These are phyloP conservation scores for Mortierella claussenii DNA, from an alignment of 192 early-diverging fungal species.

Conservation along the genomic window DNA sequence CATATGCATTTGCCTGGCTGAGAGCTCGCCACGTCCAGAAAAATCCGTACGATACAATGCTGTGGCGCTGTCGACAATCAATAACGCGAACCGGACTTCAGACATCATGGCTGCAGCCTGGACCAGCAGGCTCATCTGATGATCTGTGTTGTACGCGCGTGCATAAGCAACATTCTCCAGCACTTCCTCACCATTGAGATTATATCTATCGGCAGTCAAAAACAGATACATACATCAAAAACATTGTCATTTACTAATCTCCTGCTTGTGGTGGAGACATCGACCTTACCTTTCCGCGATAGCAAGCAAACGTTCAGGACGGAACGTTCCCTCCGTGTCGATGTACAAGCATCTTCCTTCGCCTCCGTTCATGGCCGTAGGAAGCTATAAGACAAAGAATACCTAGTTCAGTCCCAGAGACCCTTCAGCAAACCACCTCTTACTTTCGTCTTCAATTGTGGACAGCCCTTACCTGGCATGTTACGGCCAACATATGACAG, in stretches of 20 bases:
- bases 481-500: slow-evolving; percentile 95
- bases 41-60: slow-evolving; percentile 97
- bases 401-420: too few relatives aligned
- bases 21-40: slow-evolving; percentile 93
- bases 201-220: slow-evolving; percentile 31
- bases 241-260: too few relatives aligned
- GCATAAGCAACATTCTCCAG: slow-evolving; percentile 96
- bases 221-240: too few relatives aligned
- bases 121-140: slow-evolving; percentile 86
- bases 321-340: slow-evolving; percentile 97
- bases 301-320: slow-evolving; percentile 87
- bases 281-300: slow-evolving; percentile 89
- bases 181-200: slow-evolving; percentile 83
- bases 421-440: too few relatives aligned
- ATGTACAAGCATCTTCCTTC: slow-evolving; percentile 97
- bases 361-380: slow-evolving; percentile 88
- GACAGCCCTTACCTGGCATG: slow-evolving; percentile 77
- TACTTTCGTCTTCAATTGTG: background rate
- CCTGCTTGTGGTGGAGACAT: too few relatives aligned
- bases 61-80: slow-evolving; percentile 95
- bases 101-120: slow-evolving; percentile 94
- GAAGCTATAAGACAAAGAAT: slow-evolving; percentile 60
- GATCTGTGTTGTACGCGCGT: slow-evolving; percentile 95
- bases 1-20: slow-evolving; percentile 94
- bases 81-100: slow-evolving; percentile 80